Conservation (phyloP, 1,284 basidiomycete species). For the Fomes fomentarius region DNA sequence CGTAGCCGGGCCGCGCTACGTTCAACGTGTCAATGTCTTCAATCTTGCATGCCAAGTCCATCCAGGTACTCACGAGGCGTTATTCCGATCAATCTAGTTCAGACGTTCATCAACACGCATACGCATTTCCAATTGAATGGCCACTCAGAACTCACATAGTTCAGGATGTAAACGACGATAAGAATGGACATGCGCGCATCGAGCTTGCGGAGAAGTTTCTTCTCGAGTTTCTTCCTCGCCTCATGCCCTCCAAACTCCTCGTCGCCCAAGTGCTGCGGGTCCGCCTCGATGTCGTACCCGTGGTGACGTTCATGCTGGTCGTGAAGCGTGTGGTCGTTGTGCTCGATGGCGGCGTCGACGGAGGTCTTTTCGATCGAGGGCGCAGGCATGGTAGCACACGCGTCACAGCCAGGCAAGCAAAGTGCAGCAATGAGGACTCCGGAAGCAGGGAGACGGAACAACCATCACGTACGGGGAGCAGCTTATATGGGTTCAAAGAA, state of each 20-base stretch:
- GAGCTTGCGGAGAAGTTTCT: constrained; percentile 59
- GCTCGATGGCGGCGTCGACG: constrained; percentile 13
- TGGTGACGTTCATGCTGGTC: neutral
- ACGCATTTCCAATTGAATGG: too few relatives aligned
- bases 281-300: constrained; percentile 16
- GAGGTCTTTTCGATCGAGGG: constrained; percentile 18
- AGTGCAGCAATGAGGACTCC: constrained; percentile 9
- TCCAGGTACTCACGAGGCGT: constrained; percentile 50
- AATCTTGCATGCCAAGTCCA: neutral
- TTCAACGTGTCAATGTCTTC: neutral
- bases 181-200: constrained; percentile 69
- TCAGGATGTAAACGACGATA: constrained; percentile 69
- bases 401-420: neutral
- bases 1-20: constrained; percentile 64
- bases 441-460: constrained; percentile 7
- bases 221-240: constrained; percentile 49
- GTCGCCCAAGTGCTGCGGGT: constrained; percentile 28
- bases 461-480: constrained; percentile 19
- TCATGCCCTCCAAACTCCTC: constrained; percentile 47
- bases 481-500: constrained; percentile 18
- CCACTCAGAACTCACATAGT: constrained; percentile 57
- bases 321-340: constrained; percentile 3
- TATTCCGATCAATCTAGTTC: constrained; percentile 69
- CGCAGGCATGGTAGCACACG: constrained; percentile 12
- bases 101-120: too few relatives aligned